Base-by-base conservation (phyloP, 306 rosid species). In the Acacia confusa region DNA sequence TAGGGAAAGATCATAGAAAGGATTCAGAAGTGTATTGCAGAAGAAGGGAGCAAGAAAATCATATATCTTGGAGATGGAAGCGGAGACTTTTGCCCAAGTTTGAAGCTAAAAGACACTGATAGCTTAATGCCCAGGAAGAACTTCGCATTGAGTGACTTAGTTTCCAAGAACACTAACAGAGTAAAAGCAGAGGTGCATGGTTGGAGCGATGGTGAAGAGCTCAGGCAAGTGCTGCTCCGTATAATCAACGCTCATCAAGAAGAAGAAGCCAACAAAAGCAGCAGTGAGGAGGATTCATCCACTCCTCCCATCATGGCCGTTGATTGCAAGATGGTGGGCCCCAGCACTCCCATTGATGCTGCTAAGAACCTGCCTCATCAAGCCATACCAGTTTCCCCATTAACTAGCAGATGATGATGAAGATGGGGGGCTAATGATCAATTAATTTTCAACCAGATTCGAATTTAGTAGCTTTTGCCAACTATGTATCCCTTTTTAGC, bases 11-110 rank as follows among this genome's bases (percentile, higher is more conserved):
- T 85, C 15, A 85, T 89, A 79, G 91, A 84, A 74, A 88, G 70
- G 89, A 86, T 87, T 32, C 89, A 82, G 70, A 87, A 81, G 55
- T 81, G 79, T 0, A 41, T 84, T 19, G 65, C 61, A 10, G 87
- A 55, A 6, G 78, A 48, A 53, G 91, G 86, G 81, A 84, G 74
- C 67, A 88, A 86, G 70, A 77, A 79, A 66, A 3, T 89, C 1
- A 81, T 92, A 77, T 91, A 89, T 60, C 85, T 91, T 28, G 97
- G 92, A 38, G 97, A 92, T 85, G 94, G 97, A 70, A 75, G n/a
- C 55, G 85, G 91, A 17, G 97, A 89, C 24, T 89, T 81, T 75
- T 92, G 93, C 1, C 89, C 94, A 2, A 87, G 97, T 47, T 41
- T 92, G 86, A 89, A 82, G 91, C 93, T 91, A 41, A 82, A 88